Conservation (phyloP, 2,329 filamentous ascomycete genomes). For the Penicillium brasilianum region DNA sequence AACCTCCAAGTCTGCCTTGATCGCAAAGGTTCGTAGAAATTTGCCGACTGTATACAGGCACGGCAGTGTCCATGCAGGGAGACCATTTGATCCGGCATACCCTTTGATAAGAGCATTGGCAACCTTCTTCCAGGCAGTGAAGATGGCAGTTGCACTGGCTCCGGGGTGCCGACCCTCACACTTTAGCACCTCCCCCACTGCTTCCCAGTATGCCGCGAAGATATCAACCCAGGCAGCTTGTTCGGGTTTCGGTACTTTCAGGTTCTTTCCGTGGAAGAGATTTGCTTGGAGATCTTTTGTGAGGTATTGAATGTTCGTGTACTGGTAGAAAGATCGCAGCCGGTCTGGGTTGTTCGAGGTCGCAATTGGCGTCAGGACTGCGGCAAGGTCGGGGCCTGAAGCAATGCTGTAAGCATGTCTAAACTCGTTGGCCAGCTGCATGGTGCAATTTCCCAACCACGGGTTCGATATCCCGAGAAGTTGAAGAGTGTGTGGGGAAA, state of each 20-base stretch:
- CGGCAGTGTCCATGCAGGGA: slow-evolving; percentile 91
- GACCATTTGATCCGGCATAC: slow-evolving; percentile 70
- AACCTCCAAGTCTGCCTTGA: slow-evolving; percentile 79
- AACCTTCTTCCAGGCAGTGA: slow-evolving; percentile 86
- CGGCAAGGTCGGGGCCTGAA: slow-evolving; percentile 75
- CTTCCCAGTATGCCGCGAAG: slow-evolving; percentile 83
- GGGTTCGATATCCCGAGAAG: neutral
- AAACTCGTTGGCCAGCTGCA: slow-evolving; percentile 81
- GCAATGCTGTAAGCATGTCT: slow-evolving; percentile 66
- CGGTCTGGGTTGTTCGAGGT: slow-evolving; percentile 66
- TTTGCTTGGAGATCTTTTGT: slow-evolving; percentile 72
- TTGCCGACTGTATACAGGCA: slow-evolving; percentile 87
- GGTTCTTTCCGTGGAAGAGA: slow-evolving; percentile 66
- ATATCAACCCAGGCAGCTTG: slow-evolving; percentile 84
- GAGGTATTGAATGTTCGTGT: slow-evolving; percentile 69
- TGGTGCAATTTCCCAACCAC: slow-evolving; percentile 43
- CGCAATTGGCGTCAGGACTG: slow-evolving; percentile 73
- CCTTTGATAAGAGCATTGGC: slow-evolving; percentile 77
- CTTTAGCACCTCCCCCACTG: slow-evolving; percentile 72
- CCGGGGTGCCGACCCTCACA: slow-evolving; percentile 60
- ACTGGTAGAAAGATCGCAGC: slow-evolving; percentile 72
- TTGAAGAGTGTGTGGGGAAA: neutral
- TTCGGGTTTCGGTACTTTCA: slow-evolving; percentile 68
- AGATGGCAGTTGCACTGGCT: slow-evolving; percentile 80
- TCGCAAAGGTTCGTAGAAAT: slow-evolving; percentile 84